Conservation (phyloP, 805 yeast species). For the Metschnikowia lachancei region DNA sequence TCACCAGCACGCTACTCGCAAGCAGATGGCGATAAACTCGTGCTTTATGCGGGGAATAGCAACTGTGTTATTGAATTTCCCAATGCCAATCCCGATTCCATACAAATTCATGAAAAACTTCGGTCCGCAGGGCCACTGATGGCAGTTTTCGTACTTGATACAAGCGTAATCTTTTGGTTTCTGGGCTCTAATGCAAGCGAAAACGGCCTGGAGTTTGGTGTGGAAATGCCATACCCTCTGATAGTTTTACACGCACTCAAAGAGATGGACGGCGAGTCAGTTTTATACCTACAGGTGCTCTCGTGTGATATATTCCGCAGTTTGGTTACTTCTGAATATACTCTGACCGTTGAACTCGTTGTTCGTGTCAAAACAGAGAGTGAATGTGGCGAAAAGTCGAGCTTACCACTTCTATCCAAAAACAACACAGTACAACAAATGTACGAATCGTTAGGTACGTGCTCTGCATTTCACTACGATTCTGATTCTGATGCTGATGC, state of each 20-base stretch:
- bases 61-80: constrained; percentile 15
- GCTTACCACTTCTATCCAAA: constrained; percentile 7
- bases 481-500: constrained; percentile 24
- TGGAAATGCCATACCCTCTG: constrained; percentile 36
- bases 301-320: constrained; percentile 21
- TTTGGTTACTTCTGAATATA: constrained; percentile 17
- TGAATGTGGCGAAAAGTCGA: background rate
- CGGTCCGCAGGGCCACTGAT: constrained; percentile 12
- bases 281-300: constrained; percentile 33
- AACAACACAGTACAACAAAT: constrained; percentile 14
- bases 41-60: constrained; percentile 40
- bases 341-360: constrained; percentile 22
- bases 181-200: constrained; percentile 2
- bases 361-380: constrained; percentile 5
- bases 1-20: constrained; percentile 40
- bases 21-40: constrained; percentile 38
- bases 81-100: constrained; percentile 9
- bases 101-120: constrained; percentile 1
- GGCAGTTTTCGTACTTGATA: constrained; percentile 35
- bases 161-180: constrained; percentile 34
- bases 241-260: constrained; percentile 35
- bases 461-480: constrained; percentile 40
- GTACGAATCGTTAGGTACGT: constrained; percentile 36
- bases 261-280: constrained; percentile 14
- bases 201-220: constrained; percentile 19